phyloP scores from a whole-genome alignment of 106 monocot genomes.

The Narthecium ossifragum region DNA sequence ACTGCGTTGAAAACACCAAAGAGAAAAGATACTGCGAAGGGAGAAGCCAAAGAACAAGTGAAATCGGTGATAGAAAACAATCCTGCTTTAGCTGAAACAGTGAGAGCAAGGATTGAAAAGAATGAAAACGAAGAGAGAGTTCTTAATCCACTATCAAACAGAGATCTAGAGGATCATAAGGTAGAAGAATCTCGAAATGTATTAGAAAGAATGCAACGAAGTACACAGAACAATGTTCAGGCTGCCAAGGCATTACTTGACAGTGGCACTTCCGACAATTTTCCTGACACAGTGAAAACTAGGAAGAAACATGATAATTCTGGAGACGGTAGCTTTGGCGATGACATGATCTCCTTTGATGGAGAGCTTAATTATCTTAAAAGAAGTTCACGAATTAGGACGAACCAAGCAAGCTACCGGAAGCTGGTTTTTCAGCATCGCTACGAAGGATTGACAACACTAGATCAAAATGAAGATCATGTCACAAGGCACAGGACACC shows the following conservation, averaged over 20 bases:
- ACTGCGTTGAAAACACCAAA: conserved; percentile 14
- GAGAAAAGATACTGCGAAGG: conserved; percentile 26
- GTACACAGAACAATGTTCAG: background rate
- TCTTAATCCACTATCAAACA: background rate
- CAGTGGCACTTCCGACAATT: background rate
- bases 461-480: conserved; percentile 4
- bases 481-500: background rate
- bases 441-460: no score
- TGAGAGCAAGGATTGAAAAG: conserved; percentile 7
- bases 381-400: conserved; percentile 21
- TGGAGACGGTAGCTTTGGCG: conserved; percentile 5
- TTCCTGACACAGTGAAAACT: background rate
- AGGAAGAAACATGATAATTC: background rate
- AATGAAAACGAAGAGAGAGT: background rate
- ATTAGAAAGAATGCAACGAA: conserved; percentile 7
- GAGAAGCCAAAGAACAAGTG: conserved; percentile 15
- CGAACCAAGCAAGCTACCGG: conserved; percentile 21
- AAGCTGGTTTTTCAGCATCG: conserved; percentile 29
- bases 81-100: conserved; percentile 14
- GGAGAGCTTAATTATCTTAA: conserved; percentile 26
- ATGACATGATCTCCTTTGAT: conserved; percentile 30
- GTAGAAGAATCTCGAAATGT: conserved; percentile 9
- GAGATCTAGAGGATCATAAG: conserved; percentile 5
- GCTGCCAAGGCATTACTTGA: background rate
- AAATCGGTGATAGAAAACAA: conserved; percentile 7